Base-by-base conservation (phyloP, 768 basidiomycete species). In the Tylopilus subfusipes region DNA sequence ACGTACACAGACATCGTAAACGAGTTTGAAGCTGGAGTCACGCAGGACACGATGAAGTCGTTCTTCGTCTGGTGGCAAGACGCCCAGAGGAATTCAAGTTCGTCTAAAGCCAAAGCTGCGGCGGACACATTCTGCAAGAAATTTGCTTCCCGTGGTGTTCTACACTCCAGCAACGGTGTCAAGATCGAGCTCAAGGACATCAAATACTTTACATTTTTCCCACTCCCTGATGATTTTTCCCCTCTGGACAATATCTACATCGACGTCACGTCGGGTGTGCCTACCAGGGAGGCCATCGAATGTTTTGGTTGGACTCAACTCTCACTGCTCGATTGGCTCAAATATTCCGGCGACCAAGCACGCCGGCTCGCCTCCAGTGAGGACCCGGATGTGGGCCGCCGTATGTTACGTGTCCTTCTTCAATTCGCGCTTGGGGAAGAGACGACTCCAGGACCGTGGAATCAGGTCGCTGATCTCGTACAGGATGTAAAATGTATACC, bases 241-340 rank as follows among this genome's bases (percentile, higher is more conserved):
- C 94, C 93, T 5, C 69, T 73, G 2, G 76, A 88, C 58, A 82
- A 90, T 4, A 76, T 98, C 0, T 90, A 90, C 1, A 72, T 85
- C 47, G 73, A 70, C 10, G 69, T 94, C 48, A 84, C 85, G 57
- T 81, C 79, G 50, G 65, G 75, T 21, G 76, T 91, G 51, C 67
- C 80, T 21, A 65, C 78, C 0, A 77, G 76, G 9, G 29, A 53
- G 39, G 45, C 42, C 13, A 25, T 61, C 27, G 53, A 73, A 2
- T 75, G 81, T n/a, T 88, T 97, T 55, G 82, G 80, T 1, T 95
- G 93, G 89, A 70, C 73, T 16, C 90, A 92, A 62, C 74, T 98
- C 7, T 75, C 81, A 0, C 64, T 93, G 9, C 67, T 78, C 1
- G 80, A 88, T 16, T 98, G 94, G 90, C 61, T 95, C 48, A 66